A percentile compares a stretch with the other conserved stretches of the same genome.
Evolutionary conservation across 1,284 basidiomycete species (phyloP).

Genomic region (Sporisorium iseilematis-ciliati): DNA sequence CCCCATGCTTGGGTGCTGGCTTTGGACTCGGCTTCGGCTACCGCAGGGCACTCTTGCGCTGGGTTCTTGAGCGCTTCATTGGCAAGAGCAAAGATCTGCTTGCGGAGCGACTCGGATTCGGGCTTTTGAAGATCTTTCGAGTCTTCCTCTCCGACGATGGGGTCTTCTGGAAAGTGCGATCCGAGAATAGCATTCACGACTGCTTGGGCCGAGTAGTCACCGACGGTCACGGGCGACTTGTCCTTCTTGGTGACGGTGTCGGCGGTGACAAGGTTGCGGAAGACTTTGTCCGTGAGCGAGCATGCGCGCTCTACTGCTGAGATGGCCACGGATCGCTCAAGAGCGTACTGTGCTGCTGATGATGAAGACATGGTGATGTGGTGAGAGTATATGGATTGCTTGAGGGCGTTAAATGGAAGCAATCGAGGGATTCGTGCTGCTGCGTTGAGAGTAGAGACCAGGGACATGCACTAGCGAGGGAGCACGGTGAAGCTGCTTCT

Average conservation of each 20-base stretch:
- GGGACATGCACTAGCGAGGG: constrained; percentile 23
- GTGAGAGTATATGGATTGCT: neutral
- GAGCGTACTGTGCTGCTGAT: constrained; percentile 61
- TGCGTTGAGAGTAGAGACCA: neutral
- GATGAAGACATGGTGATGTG: constrained; percentile 36
- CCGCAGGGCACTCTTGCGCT: constrained; percentile 70
- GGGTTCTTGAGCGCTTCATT: constrained; percentile 78
- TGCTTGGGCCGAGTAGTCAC: constrained; percentile 68
- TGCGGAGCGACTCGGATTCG: constrained; percentile 72
- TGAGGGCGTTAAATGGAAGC: neutral
- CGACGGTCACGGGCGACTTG: constrained; percentile 92
- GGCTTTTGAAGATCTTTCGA: constrained; percentile 76
- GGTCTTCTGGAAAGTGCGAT: constrained; percentile 82
- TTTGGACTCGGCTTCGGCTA: constrained; percentile 36
- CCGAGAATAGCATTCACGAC: constrained; percentile 63
- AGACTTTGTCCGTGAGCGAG: constrained; percentile 80
- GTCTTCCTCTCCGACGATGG: constrained; percentile 96
- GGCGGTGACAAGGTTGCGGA: constrained; percentile 83
- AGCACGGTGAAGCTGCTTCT: neutral
- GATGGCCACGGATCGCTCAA: constrained; percentile 81
- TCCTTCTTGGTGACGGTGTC: constrained; percentile 92
- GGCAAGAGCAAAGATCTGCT: constrained; percentile 83
- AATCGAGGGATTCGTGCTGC: constrained; percentile 17
- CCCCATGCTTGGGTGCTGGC: constrained; percentile 70
- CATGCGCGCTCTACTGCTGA: constrained; percentile 92